These are phyloP conservation scores for Samsoniella hepiali DNA, from an alignment of 2,329 filamentous ascomycete species.

Conservation along the genomic window DNA sequence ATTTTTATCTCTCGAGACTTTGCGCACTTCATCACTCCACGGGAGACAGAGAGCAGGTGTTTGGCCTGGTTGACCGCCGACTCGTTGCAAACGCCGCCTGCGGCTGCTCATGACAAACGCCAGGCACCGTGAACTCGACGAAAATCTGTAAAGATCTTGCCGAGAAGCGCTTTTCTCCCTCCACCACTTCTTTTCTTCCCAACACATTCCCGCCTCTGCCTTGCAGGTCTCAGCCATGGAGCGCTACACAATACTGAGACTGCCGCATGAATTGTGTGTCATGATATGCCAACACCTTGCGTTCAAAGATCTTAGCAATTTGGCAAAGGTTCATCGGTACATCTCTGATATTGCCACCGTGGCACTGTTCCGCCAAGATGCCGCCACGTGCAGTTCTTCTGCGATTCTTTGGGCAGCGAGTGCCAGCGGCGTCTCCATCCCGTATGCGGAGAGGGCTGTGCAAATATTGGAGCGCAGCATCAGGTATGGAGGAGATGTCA, in stretches of 20 bases:
- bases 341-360: not conserved
- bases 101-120: not conserved
- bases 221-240: not conserved
- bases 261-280: not conserved
- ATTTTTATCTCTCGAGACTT: too few relatives aligned
- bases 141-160: too few relatives aligned
- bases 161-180: not conserved
- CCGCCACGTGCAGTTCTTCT: not conserved
- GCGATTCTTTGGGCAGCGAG: constrained; percentile 11
- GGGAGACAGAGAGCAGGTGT: not conserved
- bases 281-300: not conserved
- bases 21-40: too few relatives aligned
- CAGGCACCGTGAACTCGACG: not conserved
- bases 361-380: not conserved
- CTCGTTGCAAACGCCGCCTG: not conserved
- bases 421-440: not conserved
- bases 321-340: not conserved
- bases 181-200: not conserved
- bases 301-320: not conserved
- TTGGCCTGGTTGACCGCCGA: not conserved
- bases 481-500: not conserved
- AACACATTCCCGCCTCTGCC: not conserved
- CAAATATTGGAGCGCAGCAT: not conserved
- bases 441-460: not conserved
- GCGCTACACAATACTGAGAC: not conserved